Evolutionary conservation across 768 basidiomycete genomes (phyloP).

Genomic region (Arthromyces matolae): DNA sequence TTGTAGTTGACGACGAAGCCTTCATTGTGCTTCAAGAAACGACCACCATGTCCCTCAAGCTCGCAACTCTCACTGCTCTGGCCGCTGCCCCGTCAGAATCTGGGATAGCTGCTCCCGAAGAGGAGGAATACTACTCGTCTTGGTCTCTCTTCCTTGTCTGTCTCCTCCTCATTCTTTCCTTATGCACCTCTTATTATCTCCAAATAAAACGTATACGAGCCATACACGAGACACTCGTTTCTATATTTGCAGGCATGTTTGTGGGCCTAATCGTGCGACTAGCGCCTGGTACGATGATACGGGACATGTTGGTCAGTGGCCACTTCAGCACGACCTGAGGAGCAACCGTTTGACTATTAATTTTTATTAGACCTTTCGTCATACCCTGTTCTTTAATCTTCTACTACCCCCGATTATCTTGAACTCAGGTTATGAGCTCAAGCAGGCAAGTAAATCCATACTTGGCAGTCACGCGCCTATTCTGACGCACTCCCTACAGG

Average conservation of each 20-base stretch:
- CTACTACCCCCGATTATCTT: constrained; percentile 98
- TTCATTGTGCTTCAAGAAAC: too few relatives aligned
- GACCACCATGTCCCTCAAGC: constrained; percentile 33
- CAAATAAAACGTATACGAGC: constrained; percentile 95
- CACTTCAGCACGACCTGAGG: not conserved
- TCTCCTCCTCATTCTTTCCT: constrained; percentile 86
- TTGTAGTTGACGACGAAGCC: too few relatives aligned
- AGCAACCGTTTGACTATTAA: not conserved
- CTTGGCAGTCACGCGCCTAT: not conserved
- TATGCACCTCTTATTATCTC: constrained; percentile 96
- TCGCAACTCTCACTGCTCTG: constrained; percentile 32
- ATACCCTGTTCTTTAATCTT: constrained; percentile 96
- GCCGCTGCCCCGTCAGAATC: constrained; percentile 29
- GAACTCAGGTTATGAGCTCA: constrained; percentile 96
- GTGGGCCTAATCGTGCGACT: constrained; percentile 90
- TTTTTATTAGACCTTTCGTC: constrained; percentile 80
- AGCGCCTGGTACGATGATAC: constrained; percentile 89
- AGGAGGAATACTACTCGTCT: constrained; percentile 88
- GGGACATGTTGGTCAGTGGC: constrained; percentile 90
- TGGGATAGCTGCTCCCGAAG: constrained; percentile 48
- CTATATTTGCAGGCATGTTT: constrained; percentile 93
- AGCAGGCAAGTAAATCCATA: constrained; percentile 58
- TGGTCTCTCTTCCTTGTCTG: constrained; percentile 95
- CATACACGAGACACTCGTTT: constrained; percentile 93
- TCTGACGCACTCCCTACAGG: constrained; percentile 44